Percentiles rank a stretch among this genome's conserved stretches.
Evolutionary conservation across 1,284 basidiomycete species (phyloP).

Genomic region (Ustilago xerochloae): DNA sequence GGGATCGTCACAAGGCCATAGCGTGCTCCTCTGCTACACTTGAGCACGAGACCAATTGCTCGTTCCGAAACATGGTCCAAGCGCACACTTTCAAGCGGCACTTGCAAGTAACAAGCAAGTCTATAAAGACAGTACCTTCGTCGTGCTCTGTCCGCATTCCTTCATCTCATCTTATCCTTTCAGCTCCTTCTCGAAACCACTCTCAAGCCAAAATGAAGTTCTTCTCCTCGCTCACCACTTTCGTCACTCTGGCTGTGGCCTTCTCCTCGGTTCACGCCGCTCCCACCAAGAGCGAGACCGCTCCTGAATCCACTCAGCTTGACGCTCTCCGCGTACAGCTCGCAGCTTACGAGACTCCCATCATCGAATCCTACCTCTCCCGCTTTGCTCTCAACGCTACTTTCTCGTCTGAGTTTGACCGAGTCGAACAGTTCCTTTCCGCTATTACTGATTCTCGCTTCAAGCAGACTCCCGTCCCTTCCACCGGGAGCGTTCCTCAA

Average conservation of each 20-base stretch:
- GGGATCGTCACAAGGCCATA: neutral
- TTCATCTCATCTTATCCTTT: neutral
- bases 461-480: too few species aligned
- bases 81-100: neutral
- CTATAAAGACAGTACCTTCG: neutral
- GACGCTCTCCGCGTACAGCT: neutral
- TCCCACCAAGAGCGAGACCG: neutral
- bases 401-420: too few species aligned
- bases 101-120: neutral
- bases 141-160: neutral
- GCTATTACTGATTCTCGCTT: too few species aligned
- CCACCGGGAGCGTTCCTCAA: neutral
- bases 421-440: too few species aligned
- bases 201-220: neutral
- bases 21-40: too few species aligned
- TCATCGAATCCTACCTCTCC: conserved; percentile 28
- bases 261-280: neutral
- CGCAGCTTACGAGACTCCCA: conserved; percentile 15
- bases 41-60: too few species aligned
- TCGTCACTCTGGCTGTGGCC: neutral
- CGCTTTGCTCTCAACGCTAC: conserved; percentile 5
- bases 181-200: neutral
- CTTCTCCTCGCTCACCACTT: neutral
- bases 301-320: neutral
- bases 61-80: too few species aligned